Evolutionary conservation across 768 basidiomycete genomes (phyloP), one percentile per base, ranked within the genome.

Genomic region (Agaricus sinodeliciosus): DNA sequence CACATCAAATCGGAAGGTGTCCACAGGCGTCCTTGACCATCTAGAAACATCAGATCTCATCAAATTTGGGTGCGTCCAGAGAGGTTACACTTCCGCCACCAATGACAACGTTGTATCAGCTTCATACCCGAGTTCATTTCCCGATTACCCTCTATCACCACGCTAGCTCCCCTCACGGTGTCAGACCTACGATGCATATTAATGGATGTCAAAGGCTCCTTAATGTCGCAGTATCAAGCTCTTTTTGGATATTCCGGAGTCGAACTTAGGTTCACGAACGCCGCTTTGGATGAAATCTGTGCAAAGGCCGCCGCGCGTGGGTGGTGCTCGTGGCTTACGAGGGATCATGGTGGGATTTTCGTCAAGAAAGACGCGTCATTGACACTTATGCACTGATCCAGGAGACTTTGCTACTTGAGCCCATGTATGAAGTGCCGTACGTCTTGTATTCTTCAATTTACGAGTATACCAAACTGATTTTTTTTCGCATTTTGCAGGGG

Each of bases 41-140:
- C 81, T 89, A 13, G 88, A 94, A 57, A 87, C 88, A 55, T 40
- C 60, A 82, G 93, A 97, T 71, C 77, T 97, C 9, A 78, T 88
- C 3, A 81, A 85, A 76, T 96, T 87, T 57, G 94, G n/a, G 79
- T 87, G 67, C 57, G 58, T 41, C 9, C 15, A 51, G 28, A 31
- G 31, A 31, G 31, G 31, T 31, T 27, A 46, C 13, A 35, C 41
- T 18, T 28, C 31, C 16, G 16, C 11, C 27, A 7, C 11, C 9
- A 26, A 27, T 44, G 3, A n/a, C 43, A 18, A 19, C 11, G 18
- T 31, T 27, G 13, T 16, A 43, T 6, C 54, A 88, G 89, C 3
- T 89, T 96, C 57, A 97, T 97, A 54, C 94, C 94, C 19, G 94
- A 98, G 69, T 97, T 98, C 60, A 79, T 95, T 47, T 92, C 90